Evolutionary conservation across 2,329 filamentous ascomycete genomes (phyloP).

Genomic region (Calcarisporium arbuscula): DNA sequence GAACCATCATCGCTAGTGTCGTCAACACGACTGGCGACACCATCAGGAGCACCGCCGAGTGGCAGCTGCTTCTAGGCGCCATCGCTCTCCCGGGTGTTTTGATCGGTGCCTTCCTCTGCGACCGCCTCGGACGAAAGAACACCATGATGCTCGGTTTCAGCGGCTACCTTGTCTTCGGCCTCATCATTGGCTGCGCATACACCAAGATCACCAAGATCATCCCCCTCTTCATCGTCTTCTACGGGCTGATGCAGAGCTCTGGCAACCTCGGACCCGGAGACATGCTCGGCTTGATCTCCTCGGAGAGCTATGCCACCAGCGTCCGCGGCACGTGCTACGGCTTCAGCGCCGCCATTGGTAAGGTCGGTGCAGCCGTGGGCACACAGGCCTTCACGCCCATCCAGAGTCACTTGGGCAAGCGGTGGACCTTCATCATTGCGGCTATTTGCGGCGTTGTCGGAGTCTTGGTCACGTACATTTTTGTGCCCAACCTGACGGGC

Average conservation of each 20-base stretch:
- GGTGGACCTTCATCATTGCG: slow-evolving; percentile 46
- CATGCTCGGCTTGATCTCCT: slow-evolving; percentile 43
- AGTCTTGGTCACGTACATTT: slow-evolving; percentile 40
- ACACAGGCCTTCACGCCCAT: slow-evolving; percentile 45
- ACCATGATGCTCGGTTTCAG: slow-evolving; percentile 45
- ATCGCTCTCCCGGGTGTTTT: slow-evolving; percentile 43
- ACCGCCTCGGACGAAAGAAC: slow-evolving; percentile 40
- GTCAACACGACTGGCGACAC: slow-evolving; percentile 25
- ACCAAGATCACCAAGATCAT: slow-evolving; percentile 40
- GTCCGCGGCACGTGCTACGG: slow-evolving; percentile 45
- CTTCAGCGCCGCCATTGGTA: slow-evolving; percentile 43
- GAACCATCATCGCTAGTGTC: slow-evolving; percentile 33
- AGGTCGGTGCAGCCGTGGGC: slow-evolving; percentile 44
- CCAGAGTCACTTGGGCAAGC: slow-evolving; percentile 36
- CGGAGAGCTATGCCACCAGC: slow-evolving; percentile 45
- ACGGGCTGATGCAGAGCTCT: slow-evolving; percentile 43
- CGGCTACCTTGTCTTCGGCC: slow-evolving; percentile 43
- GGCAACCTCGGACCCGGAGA: slow-evolving; percentile 45
- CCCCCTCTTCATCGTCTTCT: slow-evolving; percentile 45
- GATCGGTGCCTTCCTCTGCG: slow-evolving; percentile 40
- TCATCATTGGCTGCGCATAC: slow-evolving; percentile 45
- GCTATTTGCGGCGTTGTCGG: slow-evolving; percentile 43
- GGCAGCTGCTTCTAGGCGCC: slow-evolving; percentile 38
- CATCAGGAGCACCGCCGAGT: slow-evolving; percentile 38
- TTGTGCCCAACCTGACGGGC: slow-evolving; percentile 37